phyloP scores from a whole-genome alignment of 2,329 filamentous ascomycete genomes.

The Pseudopithomyces chartarum region DNA sequence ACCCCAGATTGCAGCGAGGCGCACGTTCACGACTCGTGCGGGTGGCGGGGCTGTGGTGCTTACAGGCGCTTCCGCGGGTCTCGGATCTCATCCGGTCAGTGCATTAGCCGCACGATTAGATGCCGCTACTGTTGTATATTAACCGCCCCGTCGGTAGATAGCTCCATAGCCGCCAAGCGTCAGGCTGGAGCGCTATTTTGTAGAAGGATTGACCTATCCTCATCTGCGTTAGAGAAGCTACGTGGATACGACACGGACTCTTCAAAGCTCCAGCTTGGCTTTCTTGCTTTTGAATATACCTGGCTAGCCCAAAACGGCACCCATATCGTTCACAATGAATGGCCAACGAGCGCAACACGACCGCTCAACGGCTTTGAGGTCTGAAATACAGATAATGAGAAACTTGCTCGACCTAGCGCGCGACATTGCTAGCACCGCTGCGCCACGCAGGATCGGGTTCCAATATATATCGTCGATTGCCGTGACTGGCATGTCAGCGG shows the following conservation, averaged over 20 bases:
- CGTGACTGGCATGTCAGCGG: slow-evolving; percentile 3
- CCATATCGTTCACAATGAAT: slow-evolving; percentile 61
- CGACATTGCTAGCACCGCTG: slow-evolving; percentile 30
- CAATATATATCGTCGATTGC: slow-evolving; percentile 52
- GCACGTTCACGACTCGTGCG: not conserved
- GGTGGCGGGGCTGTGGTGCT: slow-evolving; percentile 15
- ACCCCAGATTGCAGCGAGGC: not conserved
- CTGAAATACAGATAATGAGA: slow-evolving; percentile 57
- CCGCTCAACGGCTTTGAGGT: slow-evolving; percentile 55
- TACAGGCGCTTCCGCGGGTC: slow-evolving; percentile 48
- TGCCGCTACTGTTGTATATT: slow-evolving; percentile 49
- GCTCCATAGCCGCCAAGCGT: slow-evolving; percentile 33
- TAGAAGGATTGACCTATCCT: slow-evolving; percentile 12
- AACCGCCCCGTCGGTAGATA: slow-evolving; percentile 47
- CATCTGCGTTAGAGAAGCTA: slow-evolving; percentile 42
- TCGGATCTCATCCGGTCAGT: slow-evolving; percentile 46
- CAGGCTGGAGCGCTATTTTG: slow-evolving; percentile 43
- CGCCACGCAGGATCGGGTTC: slow-evolving; percentile 35
- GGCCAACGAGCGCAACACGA: slow-evolving; percentile 61
- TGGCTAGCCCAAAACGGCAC: slow-evolving; percentile 49
- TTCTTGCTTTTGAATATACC: slow-evolving; percentile 48
- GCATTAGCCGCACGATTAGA: slow-evolving; percentile 28
- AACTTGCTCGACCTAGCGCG: slow-evolving; percentile 55
- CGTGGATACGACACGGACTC: slow-evolving; percentile 57
- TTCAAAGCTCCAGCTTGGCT: slow-evolving; percentile 54